phyloP scores from a whole-genome alignment of 139 green algal species.

The Raphidocelis subcapitata region DNA sequence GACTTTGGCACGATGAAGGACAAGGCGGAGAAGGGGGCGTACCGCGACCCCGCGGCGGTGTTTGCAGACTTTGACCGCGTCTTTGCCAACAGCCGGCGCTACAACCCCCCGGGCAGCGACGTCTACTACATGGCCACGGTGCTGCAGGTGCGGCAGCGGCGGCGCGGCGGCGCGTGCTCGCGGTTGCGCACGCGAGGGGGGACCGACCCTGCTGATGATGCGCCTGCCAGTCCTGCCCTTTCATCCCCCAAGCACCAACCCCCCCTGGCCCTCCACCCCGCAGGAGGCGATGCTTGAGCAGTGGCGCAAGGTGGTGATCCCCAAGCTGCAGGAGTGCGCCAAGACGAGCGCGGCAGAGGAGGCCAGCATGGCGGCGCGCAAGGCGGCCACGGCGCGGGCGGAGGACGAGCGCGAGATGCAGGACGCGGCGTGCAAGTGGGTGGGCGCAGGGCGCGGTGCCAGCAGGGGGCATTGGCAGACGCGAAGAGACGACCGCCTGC shows the following conservation, averaged over 20 bases:
- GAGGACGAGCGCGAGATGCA: conserved; percentile 8
- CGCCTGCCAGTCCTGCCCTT: too few species aligned
- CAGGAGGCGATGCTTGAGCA: conserved; percentile 33
- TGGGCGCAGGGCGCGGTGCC: neutral
- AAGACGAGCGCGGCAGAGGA: conserved; percentile 4
- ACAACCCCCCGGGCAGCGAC: conserved; percentile 81
- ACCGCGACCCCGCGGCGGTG: conserved; percentile 47
- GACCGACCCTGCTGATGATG: too few species aligned
- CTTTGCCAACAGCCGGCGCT: conserved; percentile 81
- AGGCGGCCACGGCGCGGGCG: conserved; percentile 10
- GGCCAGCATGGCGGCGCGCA: conserved; percentile 2
- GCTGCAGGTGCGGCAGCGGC: conserved; percentile 53
- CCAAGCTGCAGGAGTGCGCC: conserved; percentile 13
- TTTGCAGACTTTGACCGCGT: conserved; percentile 59
- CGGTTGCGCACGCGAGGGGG: too few species aligned
- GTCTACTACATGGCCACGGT: conserved; percentile 82
- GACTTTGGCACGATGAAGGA: conserved; percentile 73
- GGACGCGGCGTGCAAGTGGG: conserved; percentile 12
- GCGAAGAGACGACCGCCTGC: neutral
- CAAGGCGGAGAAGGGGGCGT: conserved; percentile 31
- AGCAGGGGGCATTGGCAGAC: neutral
- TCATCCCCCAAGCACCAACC: too few species aligned
- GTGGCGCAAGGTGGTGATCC: neutral
- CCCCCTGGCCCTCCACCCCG: neutral
- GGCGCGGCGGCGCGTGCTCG: too few species aligned